Conservation (phyloP, 352 stramenopile genomes). For the Chrysophaeum taylorii region DNA sequence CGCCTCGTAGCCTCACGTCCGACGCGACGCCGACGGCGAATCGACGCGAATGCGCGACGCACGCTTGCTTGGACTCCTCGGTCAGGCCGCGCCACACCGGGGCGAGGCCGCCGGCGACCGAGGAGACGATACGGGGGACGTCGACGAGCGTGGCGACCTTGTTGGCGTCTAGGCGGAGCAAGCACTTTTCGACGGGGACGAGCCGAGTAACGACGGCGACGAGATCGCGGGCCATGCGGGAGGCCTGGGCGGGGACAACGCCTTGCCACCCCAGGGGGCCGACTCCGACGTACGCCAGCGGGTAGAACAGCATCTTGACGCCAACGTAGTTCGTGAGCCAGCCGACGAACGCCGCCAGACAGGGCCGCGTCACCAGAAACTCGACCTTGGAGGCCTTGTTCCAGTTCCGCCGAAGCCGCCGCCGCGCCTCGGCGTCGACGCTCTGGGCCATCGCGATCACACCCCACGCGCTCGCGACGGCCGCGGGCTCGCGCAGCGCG, state of each 20-base stretch:
- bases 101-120: too few species aligned
- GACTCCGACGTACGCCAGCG: conserved; percentile 75
- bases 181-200: conserved; percentile 43
- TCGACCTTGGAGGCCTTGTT: not conserved
- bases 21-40: not conserved
- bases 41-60: not conserved
- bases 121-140: too few species aligned
- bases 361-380: not conserved
- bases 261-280: conserved; percentile 84
- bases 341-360: conserved; percentile 46
- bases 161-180: conserved; percentile 37
- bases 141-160: conserved; percentile 30
- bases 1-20: not conserved
- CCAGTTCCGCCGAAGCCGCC: not conserved
- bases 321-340: conserved; percentile 64
- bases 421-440: not conserved
- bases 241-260: conserved; percentile 92
- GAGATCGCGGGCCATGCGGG: conserved; percentile 90
- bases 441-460: too few species aligned
- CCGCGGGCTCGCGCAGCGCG: too few species aligned
- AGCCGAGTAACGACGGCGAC: conserved; percentile 84
- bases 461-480: too few species aligned
- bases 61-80: too few species aligned
- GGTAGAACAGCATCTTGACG: conserved; percentile 97
- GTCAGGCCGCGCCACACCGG: too few species aligned